phyloP scores from a whole-genome alignment of 345 rosid species.

The Excoecaria agallocha region DNA sequence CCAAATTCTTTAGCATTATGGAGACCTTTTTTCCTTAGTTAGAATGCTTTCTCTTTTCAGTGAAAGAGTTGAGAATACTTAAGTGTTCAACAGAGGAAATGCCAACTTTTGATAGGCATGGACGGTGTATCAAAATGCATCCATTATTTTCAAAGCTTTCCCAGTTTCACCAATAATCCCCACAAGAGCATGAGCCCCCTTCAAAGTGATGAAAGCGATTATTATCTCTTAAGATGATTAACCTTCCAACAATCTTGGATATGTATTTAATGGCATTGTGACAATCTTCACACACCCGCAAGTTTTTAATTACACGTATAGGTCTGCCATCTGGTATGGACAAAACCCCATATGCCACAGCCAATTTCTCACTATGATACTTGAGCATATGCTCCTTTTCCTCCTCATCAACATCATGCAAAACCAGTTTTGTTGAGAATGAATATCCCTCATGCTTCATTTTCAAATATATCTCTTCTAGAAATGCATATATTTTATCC shows the following conservation, averaged over 20 bases:
- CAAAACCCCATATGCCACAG: slow-evolving; percentile 60
- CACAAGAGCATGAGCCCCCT: slow-evolving; percentile 66
- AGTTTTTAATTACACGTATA: slow-evolving; percentile 64
- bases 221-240: slow-evolving; percentile 62
- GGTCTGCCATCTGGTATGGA: slow-evolving; percentile 54
- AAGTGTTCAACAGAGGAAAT: background rate
- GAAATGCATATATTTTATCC: slow-evolving; percentile 48
- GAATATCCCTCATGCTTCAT: slow-evolving; percentile 60
- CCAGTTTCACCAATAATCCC: slow-evolving; percentile 58
- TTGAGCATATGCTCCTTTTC: slow-evolving; percentile 70
- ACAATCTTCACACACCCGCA: slow-evolving; percentile 69
- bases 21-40: background rate
- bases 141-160: background rate
- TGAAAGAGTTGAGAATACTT: background rate
- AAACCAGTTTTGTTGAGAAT: slow-evolving; percentile 52
- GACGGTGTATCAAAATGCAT: background rate
- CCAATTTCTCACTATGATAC: slow-evolving; percentile 69
- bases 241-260: slow-evolving; percentile 54
- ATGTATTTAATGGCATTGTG: slow-evolving; percentile 61
- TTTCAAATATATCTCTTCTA: slow-evolving; percentile 58
- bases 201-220: slow-evolving; percentile 69
- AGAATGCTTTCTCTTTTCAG: background rate
- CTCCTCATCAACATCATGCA: slow-evolving; percentile 76
- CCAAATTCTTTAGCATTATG: background rate
- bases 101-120: background rate